Conservation (phyloP, 1,139 yeast species). For the Hyphopichia burtonii region DNA sequence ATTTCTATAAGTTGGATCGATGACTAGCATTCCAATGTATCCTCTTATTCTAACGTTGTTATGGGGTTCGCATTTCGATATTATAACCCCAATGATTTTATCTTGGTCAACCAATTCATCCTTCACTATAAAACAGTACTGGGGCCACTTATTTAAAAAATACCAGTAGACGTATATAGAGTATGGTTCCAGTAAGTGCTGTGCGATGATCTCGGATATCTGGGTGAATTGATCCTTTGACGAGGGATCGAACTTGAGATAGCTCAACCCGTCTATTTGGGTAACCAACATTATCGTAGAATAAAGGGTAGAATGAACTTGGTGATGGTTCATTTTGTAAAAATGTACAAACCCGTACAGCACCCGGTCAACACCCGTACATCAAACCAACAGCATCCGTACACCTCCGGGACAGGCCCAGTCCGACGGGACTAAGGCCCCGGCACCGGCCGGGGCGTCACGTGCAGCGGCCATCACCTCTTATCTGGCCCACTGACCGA, state of each 20-base stretch:
- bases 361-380: too few species aligned
- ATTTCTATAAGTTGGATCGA: slow-evolving; percentile 68
- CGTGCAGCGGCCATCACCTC: too few species aligned
- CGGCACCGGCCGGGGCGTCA: too few species aligned
- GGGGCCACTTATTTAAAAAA: slow-evolving; percentile 48
- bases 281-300: too few species aligned
- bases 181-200: slow-evolving; percentile 46
- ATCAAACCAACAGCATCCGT: too few species aligned
- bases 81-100: slow-evolving; percentile 70
- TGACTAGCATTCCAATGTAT: slow-evolving; percentile 95
- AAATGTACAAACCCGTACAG: too few species aligned
- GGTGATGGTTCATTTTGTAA: too few species aligned
- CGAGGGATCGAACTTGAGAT: slow-evolving; percentile 21
- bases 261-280: too few species aligned
- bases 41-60: slow-evolving; percentile 73
- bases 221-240: slow-evolving; percentile 29
- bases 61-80: slow-evolving; percentile 82
- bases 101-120: slow-evolving; percentile 7
- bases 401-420: too few species aligned
- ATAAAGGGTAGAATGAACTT: too few species aligned
- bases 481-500: too few species aligned
- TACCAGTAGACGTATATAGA: slow-evolving; percentile 51
- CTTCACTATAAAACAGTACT: slow-evolving; percentile 41
- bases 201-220: slow-evolving; percentile 31
- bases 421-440: too few species aligned